Evolutionary conservation across 208 protist genomes (phyloP).

Genomic region (Trichomonas vaginalis): DNA sequence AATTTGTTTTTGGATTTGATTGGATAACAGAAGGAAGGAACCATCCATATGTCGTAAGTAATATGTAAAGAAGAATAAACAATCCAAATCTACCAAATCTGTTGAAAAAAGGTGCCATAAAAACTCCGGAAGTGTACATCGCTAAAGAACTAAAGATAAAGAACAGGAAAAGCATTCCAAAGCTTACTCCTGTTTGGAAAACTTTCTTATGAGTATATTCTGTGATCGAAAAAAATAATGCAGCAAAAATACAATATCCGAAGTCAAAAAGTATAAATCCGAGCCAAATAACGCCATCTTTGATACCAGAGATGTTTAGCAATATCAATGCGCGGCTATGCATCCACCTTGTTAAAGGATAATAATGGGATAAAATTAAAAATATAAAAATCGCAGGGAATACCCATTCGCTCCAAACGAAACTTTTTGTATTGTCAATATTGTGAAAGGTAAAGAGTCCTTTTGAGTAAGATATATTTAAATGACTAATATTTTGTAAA

Average conservation of each 20-base stretch:
- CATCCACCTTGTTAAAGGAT: background rate
- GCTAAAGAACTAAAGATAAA: background rate
- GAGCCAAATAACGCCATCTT: background rate
- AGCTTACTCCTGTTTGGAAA: background rate
- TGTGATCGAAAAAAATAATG: background rate
- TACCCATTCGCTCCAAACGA: background rate
- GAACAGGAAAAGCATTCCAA: background rate
- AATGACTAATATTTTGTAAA: background rate
- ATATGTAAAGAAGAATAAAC: background rate
- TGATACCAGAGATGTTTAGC: background rate
- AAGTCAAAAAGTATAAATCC: background rate
- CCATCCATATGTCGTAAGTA: background rate
- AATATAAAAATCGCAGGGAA: background rate
- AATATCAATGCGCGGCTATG: background rate
- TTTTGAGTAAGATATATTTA: background rate
- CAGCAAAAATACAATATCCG: background rate
- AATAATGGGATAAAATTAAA: background rate
- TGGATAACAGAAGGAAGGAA: background rate
- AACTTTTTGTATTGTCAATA: background rate
- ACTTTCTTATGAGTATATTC: background rate
- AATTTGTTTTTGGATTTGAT: background rate
- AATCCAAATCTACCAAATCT: background rate
- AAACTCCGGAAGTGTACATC: background rate
- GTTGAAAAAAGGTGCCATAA: background rate
- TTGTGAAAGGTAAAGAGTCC: background rate